Evolutionary conservation across 2,329 filamentous ascomycete genomes (phyloP), one percentile per base, ranked within the genome.

Genomic region (Epichloe elymi): DNA sequence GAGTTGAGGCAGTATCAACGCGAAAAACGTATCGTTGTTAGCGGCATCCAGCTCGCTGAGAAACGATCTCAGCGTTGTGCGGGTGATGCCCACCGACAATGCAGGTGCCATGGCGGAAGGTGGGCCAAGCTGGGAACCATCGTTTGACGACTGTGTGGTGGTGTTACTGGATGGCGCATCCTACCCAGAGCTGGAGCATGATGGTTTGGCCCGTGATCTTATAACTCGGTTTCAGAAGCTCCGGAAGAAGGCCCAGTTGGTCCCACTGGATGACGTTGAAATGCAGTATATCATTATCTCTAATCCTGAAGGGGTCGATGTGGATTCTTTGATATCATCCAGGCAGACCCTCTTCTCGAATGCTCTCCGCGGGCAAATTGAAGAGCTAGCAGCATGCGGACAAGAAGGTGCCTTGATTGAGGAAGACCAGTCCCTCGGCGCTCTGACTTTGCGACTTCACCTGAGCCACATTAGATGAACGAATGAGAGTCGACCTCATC

Each of bases 111-210:
- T 20, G 12, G 19, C 46, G 8, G 50, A 30, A 17, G 46, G 20
- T 42, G 43, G n/a, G 5, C 46, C 55, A 6, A 50, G 55, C 35
- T 62, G 58, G 60, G 57, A 60, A 50, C 54, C 59, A 7, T 51
- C 54, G 4, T 60, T 60, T 42, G 54, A 52, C 15, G 56, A 59
- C 19, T 59, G 58, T 53, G 84, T 94, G 47, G 78, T 95, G 61
- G 88, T 85, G 54, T 85, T 95, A 57, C 74, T 95, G 15, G 86
- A 93, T 62, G 77, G 78, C 4, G 80, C 80, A 46, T 70, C 84
- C 37, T 85, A 94, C 64, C 79, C 88, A 0, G 87, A 93, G 61
- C 76, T 95, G 19, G 82, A 82, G 46, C 79, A 88, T 55, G 88
- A 95, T 65, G 88, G 88, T 51, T 69, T 95, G 30, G 26, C 33